A percentile compares a stretch with the other conserved stretches of the same genome.
These are phyloP conservation scores for Gaeumannomyces tritici DNA, from an alignment of 2,329 filamentous ascomycete genomes.

Conservation along the genomic window DNA sequence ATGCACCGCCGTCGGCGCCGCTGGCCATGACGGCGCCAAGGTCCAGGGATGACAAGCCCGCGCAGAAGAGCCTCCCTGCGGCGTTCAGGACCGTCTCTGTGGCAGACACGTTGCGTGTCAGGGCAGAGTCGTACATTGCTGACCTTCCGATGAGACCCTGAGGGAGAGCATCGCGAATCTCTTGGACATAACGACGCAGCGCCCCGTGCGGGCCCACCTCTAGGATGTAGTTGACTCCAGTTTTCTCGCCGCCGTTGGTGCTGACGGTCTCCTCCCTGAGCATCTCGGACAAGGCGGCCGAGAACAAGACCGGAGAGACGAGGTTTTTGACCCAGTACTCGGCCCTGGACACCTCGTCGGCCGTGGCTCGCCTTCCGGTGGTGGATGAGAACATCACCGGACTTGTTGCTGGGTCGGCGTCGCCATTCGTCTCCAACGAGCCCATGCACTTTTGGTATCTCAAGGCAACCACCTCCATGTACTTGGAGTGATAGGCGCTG, in stretches of 20 bases:
- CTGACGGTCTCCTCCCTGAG: neutral
- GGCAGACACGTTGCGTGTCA: constrained; percentile 8
- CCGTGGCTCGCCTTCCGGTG: constrained; percentile 3
- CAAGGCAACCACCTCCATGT: constrained; percentile 13
- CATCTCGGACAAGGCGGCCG: constrained; percentile 11
- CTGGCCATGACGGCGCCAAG: constrained; percentile 2
- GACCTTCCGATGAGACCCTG: neutral
- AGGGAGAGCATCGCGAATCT: constrained; percentile 7
- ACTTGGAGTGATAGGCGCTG: constrained; percentile 23
- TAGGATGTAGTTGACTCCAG: constrained; percentile 12
- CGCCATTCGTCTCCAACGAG: neutral
- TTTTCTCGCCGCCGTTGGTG: neutral
- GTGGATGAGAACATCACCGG: constrained; percentile 15
- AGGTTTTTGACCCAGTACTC: constrained; percentile 19
- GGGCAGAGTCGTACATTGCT: neutral
- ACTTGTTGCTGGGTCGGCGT: neutral
- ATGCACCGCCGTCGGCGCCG: neutral
- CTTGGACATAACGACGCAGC: constrained; percentile 13
- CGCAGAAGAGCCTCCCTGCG: constrained; percentile 9
- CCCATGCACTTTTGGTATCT: constrained; percentile 12
- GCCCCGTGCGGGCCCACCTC: constrained; percentile 18
- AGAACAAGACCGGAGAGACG: constrained; percentile 17
- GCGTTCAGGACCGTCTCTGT: constrained; percentile 9
- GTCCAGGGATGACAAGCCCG: constrained; percentile 5
- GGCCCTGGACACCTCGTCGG: constrained; percentile 6